A percentile compares a stretch with the other conserved stretches of the same genome.
Evolutionary conservation across 805 yeast genomes (phyloP).

Genomic region (Zygoascus tannicola): DNA sequence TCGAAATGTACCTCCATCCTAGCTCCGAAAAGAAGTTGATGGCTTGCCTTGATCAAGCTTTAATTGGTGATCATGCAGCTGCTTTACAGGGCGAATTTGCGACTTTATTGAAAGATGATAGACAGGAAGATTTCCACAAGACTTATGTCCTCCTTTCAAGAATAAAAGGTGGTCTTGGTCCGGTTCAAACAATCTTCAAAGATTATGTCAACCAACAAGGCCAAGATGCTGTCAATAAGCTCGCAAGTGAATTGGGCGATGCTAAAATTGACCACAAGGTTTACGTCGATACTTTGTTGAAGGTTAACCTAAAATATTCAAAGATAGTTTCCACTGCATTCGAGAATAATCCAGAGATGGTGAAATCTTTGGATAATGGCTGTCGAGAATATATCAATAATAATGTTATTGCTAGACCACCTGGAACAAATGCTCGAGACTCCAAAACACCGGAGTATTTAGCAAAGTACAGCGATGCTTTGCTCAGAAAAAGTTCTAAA

Average conservation of each 20-base stretch:
- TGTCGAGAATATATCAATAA: constrained; percentile 76
- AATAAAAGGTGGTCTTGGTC: constrained; percentile 70
- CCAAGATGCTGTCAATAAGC: constrained; percentile 47
- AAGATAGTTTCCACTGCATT: constrained; percentile 59
- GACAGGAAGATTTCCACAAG: constrained; percentile 62
- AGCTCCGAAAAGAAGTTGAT: constrained; percentile 72
- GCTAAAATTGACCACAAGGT: constrained; percentile 55
- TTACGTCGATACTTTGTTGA: constrained; percentile 69
- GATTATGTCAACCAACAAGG: constrained; percentile 63
- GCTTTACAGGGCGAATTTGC: constrained; percentile 70
- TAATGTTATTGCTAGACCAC: constrained; percentile 61
- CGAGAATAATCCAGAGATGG: constrained; percentile 64
- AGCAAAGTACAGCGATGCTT: constrained; percentile 79
- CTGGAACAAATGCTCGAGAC: constrained; percentile 20
- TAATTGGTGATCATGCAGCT: constrained; percentile 71
- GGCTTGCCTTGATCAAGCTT: constrained; percentile 62
- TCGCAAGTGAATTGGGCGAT: constrained; percentile 31
- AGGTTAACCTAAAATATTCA: constrained; percentile 59
- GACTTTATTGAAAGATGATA: constrained; percentile 61
- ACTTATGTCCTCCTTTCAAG: constrained; percentile 69
- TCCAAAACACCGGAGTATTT: constrained; percentile 89
- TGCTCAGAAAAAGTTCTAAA: constrained; percentile 67
- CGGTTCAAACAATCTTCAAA: constrained; percentile 65
- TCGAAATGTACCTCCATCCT: constrained; percentile 73
- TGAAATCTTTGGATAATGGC: constrained; percentile 81